Conservation (phyloP, 805 yeast species). For the Candida krabiensis region DNA sequence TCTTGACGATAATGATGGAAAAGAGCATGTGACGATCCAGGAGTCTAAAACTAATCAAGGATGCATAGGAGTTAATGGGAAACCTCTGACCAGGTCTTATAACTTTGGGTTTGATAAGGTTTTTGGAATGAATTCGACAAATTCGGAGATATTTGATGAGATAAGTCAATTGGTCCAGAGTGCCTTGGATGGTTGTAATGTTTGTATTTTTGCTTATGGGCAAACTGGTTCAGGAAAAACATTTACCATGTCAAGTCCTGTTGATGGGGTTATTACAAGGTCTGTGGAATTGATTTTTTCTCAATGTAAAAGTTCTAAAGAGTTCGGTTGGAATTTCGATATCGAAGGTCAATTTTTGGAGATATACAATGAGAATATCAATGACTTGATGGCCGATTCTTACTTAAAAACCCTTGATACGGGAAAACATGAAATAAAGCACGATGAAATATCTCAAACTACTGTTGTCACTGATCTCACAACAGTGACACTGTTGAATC, state of each 20-base stretch:
- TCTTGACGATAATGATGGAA: conserved; percentile 20
- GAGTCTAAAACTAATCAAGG: conserved; percentile 4
- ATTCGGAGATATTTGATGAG: conserved; percentile 74
- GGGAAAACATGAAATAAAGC: conserved; percentile 66
- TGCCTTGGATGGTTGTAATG: conserved; percentile 85
- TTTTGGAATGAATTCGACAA: conserved; percentile 54
- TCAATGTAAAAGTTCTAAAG: conserved; percentile 46
- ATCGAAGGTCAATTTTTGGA: conserved; percentile 79
- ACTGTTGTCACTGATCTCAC: conserved; percentile 66
- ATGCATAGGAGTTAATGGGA: conserved; percentile 6
- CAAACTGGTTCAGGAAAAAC: conserved; percentile 98
- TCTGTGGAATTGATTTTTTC: conserved; percentile 72
- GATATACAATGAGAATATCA: conserved; percentile 80
- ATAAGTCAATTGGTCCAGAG: conserved; percentile 83
- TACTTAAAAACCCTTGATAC: conserved; percentile 21
- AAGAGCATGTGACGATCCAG: conserved; percentile 31
- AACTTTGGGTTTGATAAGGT: conserved; percentile 76
- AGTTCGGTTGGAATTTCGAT: conserved; percentile 61
- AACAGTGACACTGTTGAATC: conserved; percentile 40
- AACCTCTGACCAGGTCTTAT: too few species aligned
- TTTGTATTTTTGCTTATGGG: conserved; percentile 94
- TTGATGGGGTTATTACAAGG: conserved; percentile 79
- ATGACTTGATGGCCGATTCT: conserved; percentile 56
- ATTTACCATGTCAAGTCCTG: conserved; percentile 73
- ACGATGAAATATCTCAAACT: conserved; percentile 51